Evolutionary conservation across 2,329 filamentous ascomycete genomes (phyloP), one percentile per base, ranked within the genome.

Genomic region (Botrytis hyacinthi): DNA sequence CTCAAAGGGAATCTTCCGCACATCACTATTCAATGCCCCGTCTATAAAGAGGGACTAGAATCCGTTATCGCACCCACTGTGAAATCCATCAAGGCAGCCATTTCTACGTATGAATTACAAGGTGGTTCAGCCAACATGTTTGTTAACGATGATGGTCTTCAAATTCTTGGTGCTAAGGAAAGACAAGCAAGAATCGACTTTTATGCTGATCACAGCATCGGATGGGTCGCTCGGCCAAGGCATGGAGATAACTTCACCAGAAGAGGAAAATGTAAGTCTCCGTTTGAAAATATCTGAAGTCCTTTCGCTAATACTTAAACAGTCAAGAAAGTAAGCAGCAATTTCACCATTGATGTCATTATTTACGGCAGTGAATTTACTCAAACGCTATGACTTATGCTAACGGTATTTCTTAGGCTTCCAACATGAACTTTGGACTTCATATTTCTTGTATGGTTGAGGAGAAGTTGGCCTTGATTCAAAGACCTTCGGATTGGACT

Each of bases 21-120:
- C 79, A 86, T 93, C 76, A 95, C 93, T 4, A 92, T 97, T 60
- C 93, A 97, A 80, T 95, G 93, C 81, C 93, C 93, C 7, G 92
- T 97, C 0, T 97, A 96, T 84, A 96, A 95, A 82, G 93, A 97
- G 81, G 93, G 93, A 76, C 86, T 97, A 4, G 84, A 84, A 51
- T 89, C 86, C 75, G 93, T 97, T 81, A 94, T 95, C 78, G 87
- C 86, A 32, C 93, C 93, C 12, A 95, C 93, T 0, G 88, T 95
- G 78, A 90, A 89, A 79, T 94, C 92, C 2, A 87, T 95, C 82
- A 94, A 94, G 83, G 87, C 91, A 78, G 91, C 91, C 75, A 93
- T 93, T 80, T 91, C 90, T 46, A 93, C 90, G 0, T 94, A 93
- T 79, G 92, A 93, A 80, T 85, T 93, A 29, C 91, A 93, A 79